Base-by-base conservation (phyloP, 2,329 filamentous ascomycete species). In the Penicillium sp. region DNA sequence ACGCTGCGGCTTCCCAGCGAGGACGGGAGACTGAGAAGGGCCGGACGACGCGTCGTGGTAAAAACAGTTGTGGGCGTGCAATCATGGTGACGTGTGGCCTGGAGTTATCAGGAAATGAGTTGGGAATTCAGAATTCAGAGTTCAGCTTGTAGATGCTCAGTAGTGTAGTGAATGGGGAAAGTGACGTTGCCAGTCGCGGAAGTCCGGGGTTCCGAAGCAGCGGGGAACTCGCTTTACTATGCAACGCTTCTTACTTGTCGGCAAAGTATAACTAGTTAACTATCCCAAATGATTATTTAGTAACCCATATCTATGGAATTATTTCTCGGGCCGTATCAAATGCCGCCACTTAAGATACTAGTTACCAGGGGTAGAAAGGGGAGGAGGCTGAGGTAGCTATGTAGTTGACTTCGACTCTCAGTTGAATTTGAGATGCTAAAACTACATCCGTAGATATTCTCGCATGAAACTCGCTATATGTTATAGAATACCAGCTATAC, bases 11-110 rank as follows among this genome's bases (percentile, higher is more conserved):
- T 42, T 70, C 60, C 55, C 51, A 62, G 44, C 67, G 53, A 50
- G 64, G 49, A 43, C 54, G 58, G 40, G 73, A 71, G 40, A 67
- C 67, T 18, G 69, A 70, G 59, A 69, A 67, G 51, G 52, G 51
- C 45, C 56, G 58, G 46, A 57, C 52, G 38, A 60, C 50, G 50
- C 58, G 55, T 45, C 57, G 28, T 52, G 58, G 55, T 18, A 57
- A 39, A 6, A 62, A 46, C 31, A 54, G 44, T 34, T 56, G 58
- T 24, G 52, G 38, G 29, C 49, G 45, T 22, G 47, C 3, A 27
- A 37, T 31, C 56, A 59, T 59, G 16, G 47, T 51, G 53, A 39
- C 13, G 20, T 22, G 34, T 14, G 27, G 16, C 28, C 45, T 42
- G 11, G 8, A 18, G 1, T 16, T 2, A 34, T 46, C 36, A 49